phyloP scores from a whole-genome alignment of 805 yeast species.

The Sugiyamaella valdiviana region DNA sequence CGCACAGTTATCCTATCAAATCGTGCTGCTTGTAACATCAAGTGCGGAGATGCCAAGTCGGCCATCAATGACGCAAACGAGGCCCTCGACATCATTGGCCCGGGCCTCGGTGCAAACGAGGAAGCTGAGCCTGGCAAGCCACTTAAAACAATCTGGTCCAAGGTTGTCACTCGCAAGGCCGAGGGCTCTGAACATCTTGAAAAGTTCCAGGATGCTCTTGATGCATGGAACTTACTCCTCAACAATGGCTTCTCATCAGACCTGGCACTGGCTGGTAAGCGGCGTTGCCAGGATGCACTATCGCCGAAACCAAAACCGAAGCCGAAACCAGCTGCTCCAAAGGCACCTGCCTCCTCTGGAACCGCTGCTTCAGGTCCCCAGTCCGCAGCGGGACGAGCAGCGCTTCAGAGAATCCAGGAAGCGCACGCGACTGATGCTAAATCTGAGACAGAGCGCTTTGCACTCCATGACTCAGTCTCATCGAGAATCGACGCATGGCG shows the following conservation, averaged over 20 bases:
- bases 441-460: constrained; percentile 52
- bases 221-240: constrained; percentile 54
- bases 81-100: constrained; percentile 41
- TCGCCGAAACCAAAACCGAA: constrained; percentile 31
- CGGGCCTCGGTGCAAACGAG: constrained; percentile 35
- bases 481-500: constrained; percentile 56
- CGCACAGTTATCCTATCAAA: constrained; percentile 69
- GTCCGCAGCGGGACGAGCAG: constrained; percentile 36
- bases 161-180: constrained; percentile 63
- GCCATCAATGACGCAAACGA: constrained; percentile 43
- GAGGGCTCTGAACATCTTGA: constrained; percentile 82
- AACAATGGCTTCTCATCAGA: constrained; percentile 62
- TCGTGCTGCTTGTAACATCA: constrained; percentile 58
- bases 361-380: constrained; percentile 28
- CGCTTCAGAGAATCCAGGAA: constrained; percentile 46
- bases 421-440: constrained; percentile 41
- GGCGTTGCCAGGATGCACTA: constrained; percentile 64
- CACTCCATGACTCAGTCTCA: constrained; percentile 58
- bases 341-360: constrained; percentile 18
- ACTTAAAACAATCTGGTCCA: constrained; percentile 66
- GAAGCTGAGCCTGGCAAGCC: constrained; percentile 45
- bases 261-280: constrained; percentile 67
- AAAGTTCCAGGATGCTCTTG: constrained; percentile 56
- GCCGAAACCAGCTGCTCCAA: constrained; percentile 14
- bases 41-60: constrained; percentile 60